phyloP scores from a whole-genome alignment of 2,329 filamentous ascomycete genomes.

The Rutstroemia sp. region DNA sequence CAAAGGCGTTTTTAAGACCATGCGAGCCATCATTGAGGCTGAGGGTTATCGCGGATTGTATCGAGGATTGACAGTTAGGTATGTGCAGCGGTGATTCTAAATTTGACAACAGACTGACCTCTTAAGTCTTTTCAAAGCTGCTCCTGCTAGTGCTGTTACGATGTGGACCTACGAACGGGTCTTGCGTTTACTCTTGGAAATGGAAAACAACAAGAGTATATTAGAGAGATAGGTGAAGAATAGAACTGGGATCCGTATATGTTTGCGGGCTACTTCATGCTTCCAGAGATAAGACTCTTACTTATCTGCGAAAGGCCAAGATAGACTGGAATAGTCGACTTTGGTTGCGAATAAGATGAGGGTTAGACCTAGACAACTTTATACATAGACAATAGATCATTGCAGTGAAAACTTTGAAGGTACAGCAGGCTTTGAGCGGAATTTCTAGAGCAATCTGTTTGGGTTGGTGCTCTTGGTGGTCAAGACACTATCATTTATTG shows the following conservation, averaged over 20 bases:
- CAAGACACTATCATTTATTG: too few species aligned
- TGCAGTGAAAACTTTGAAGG: too few species aligned
- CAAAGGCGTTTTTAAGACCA: slow-evolving; percentile 53
- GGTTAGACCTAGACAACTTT: too few species aligned
- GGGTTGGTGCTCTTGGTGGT: too few species aligned
- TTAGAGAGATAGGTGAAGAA: background rate
- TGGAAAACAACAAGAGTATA: background rate
- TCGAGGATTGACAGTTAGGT: slow-evolving; percentile 72
- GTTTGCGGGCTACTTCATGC: too few species aligned
- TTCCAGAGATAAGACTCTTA: too few species aligned
- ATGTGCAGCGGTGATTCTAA: background rate
- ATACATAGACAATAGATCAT: too few species aligned
- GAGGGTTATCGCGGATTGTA: slow-evolving; percentile 82
- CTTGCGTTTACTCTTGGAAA: slow-evolving; percentile 32
- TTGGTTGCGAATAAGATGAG: too few species aligned
- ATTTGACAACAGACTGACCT: background rate
- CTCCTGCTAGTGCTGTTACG: slow-evolving; percentile 69
- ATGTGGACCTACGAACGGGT: slow-evolving; percentile 71
- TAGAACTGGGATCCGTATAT: background rate
- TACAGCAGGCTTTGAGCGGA: too few species aligned
- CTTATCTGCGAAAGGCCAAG: too few species aligned
- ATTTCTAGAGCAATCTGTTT: too few species aligned
- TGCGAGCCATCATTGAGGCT: slow-evolving; percentile 57
- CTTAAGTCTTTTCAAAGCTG: slow-evolving; percentile 72
- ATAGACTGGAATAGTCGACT: too few species aligned